Evolutionary conservation across 768 basidiomycete genomes (phyloP).

Genomic region (Fomitopsis pulvina): DNA sequence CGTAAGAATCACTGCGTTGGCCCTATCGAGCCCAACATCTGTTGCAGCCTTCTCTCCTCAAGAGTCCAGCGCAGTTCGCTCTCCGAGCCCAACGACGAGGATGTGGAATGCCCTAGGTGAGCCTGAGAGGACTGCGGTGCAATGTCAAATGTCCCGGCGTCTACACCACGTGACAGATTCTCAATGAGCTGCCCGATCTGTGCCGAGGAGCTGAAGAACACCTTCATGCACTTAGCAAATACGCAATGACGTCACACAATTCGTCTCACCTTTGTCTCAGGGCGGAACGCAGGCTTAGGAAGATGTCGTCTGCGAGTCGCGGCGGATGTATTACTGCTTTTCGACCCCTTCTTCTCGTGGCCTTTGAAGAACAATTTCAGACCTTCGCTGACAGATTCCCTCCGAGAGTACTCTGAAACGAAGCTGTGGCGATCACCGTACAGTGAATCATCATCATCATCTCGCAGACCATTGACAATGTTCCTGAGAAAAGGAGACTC

Average conservation of each 20-base stretch:
- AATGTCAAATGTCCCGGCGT: slow-evolving; percentile 81
- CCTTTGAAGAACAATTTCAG: slow-evolving; percentile 74
- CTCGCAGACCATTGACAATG: slow-evolving; percentile 78
- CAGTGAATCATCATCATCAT: slow-evolving; percentile 64
- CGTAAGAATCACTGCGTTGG: slow-evolving; percentile 20
- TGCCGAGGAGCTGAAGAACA: slow-evolving; percentile 68
- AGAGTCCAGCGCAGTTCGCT: slow-evolving; percentile 62
- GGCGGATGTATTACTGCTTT: slow-evolving; percentile 53
- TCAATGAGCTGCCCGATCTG: slow-evolving; percentile 84
- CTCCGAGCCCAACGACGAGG: slow-evolving; percentile 57
- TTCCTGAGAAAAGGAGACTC: slow-evolving; percentile 46
- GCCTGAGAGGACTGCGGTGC: slow-evolving; percentile 32
- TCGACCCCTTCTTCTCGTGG: slow-evolving; percentile 60
- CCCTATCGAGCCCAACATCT: slow-evolving; percentile 47
- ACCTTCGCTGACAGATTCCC: slow-evolving; percentile 46
- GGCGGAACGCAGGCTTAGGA: slow-evolving; percentile 41
- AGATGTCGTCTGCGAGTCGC: slow-evolving; percentile 51
- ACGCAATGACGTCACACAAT: not conserved
- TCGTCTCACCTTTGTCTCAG: slow-evolving; percentile 74
- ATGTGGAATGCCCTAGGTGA: slow-evolving; percentile 39
- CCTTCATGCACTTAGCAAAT: slow-evolving; percentile 30
- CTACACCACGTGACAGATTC: slow-evolving; percentile 72
- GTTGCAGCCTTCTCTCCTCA: slow-evolving; percentile 63
- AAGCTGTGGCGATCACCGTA: slow-evolving; percentile 67
- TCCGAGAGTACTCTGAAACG: slow-evolving; percentile 62